phyloP scores from a whole-genome alignment of 164 flowering plant genomes.

The Vitis riparia region DNA sequence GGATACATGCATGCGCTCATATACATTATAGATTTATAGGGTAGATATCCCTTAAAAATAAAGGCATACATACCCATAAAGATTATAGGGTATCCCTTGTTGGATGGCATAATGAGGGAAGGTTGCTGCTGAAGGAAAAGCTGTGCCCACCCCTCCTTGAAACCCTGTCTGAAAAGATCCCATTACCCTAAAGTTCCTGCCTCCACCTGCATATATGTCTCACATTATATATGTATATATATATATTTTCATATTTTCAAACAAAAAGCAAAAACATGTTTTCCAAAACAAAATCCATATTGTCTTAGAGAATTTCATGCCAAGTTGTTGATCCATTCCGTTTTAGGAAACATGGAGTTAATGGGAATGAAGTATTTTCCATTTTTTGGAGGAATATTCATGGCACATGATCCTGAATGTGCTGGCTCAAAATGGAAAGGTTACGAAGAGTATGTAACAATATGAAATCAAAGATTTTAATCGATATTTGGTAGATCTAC shows the following conservation, averaged over 20 bases:
- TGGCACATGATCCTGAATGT: conserved; percentile 4
- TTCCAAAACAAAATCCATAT: too few relatives aligned
- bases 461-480: not conserved
- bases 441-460: not conserved
- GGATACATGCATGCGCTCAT: not conserved
- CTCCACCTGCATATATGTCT: conserved; percentile 31
- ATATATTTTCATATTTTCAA: too few relatives aligned
- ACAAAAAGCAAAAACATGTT: too few relatives aligned
- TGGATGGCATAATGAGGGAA: conserved; percentile 96
- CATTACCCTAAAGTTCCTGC: conserved; percentile 56
- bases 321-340: too few relatives aligned
- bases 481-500: too few relatives aligned
- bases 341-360: too few relatives aligned
- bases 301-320: too few relatives aligned
- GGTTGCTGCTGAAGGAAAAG: conserved; percentile 66
- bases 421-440: conserved; percentile 5
- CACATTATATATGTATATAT: too few relatives aligned
- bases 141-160: conserved; percentile 59
- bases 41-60: too few relatives aligned
- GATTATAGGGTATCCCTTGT: conserved; percentile 77
- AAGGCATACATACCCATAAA: conserved; percentile 54
- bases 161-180: conserved; percentile 47
- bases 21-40: too few relatives aligned
- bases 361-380: not conserved
- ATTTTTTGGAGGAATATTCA: conserved; percentile 24